Evolutionary conservation across 805 yeast species (phyloP).

Genomic region (Sugiyamaella valdiviana): DNA sequence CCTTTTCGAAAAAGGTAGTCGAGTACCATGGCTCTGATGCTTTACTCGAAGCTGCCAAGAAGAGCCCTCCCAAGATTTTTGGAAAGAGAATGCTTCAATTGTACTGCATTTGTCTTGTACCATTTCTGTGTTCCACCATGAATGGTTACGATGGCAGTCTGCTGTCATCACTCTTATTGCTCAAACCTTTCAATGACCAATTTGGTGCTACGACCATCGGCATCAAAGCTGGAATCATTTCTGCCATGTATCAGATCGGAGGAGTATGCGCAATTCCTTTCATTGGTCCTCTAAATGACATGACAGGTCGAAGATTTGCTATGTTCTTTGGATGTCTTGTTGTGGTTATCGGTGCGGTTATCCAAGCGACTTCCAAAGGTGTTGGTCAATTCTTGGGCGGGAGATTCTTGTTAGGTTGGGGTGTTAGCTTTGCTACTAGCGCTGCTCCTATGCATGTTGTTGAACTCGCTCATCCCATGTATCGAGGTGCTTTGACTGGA

Average conservation of each 20-base stretch:
- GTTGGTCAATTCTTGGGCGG: conserved; percentile 11
- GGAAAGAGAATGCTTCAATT: conserved; percentile 6
- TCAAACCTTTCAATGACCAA: conserved; percentile 3
- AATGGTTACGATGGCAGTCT: conserved; percentile 12
- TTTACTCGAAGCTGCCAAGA: conserved; percentile 6
- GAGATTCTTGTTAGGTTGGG: conserved; percentile 10
- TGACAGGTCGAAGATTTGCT: conserved; percentile 12
- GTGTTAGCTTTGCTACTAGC: conserved; percentile 3
- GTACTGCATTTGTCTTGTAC: conserved; percentile 8
- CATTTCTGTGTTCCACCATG: conserved; percentile 3
- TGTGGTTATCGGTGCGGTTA: conserved; percentile 7
- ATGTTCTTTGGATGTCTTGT: conserved; percentile 9
- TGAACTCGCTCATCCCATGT: conserved; percentile 9
- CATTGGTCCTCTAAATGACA: conserved; percentile 5
- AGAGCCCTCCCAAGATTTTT: conserved; percentile 5
- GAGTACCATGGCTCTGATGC: conserved; percentile 10
- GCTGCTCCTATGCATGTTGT: conserved; percentile 11
- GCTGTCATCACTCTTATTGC: conserved; percentile 7
- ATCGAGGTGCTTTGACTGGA: conserved; percentile 19
- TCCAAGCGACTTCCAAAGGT: conserved; percentile 8
- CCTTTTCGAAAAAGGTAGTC: conserved; percentile 1
- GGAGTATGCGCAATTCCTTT: conserved; percentile 9
- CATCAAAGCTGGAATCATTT: conserved; percentile 10
- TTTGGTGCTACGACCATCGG: conserved; percentile 11
- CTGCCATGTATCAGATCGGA: conserved; percentile 16